phyloP scores from a whole-genome alignment of 148 eudicot species.

The Nepenthes mirabilis region DNA sequence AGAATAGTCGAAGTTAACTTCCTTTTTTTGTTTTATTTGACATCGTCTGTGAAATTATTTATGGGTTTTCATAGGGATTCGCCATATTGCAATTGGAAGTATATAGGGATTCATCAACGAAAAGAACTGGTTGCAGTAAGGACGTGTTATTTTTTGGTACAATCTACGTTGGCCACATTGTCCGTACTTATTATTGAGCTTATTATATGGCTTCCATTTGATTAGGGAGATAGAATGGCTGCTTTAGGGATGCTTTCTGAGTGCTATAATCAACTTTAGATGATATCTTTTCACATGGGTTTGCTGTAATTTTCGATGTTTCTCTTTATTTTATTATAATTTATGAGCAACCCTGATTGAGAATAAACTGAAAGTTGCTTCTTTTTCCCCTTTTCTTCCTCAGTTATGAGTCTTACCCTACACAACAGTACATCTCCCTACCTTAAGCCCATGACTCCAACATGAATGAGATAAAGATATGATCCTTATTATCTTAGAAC shows the following conservation, averaged over 20 bases:
- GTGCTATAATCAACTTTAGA: slow-evolving; percentile 15
- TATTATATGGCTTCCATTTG: slow-evolving; percentile 13
- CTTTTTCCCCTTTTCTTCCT: too few species aligned
- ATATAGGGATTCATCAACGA: neutral
- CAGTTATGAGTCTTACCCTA: too few species aligned
- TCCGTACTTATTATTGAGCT: slow-evolving; percentile 3
- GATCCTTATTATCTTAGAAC: too few species aligned
- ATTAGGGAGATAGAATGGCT: slow-evolving; percentile 6
- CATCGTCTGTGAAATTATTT: too few species aligned
- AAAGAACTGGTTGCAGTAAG: slow-evolving; percentile 1
- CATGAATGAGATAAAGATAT: too few species aligned
- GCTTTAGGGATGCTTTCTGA: slow-evolving; percentile 12
- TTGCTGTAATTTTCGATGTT: slow-evolving; percentile 3
- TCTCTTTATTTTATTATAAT: neutral
- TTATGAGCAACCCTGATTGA: neutral
- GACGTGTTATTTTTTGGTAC: neutral
- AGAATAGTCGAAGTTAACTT: too few species aligned
- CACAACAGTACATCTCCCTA: too few species aligned
- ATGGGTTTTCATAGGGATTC: slow-evolving; percentile 3
- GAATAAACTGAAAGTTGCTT: slow-evolving; percentile 5
- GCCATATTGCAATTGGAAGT: too few species aligned
- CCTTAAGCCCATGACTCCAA: too few species aligned
- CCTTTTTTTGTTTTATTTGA: too few species aligned
- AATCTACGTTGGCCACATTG: slow-evolving; percentile 18
- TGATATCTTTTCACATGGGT: slow-evolving; percentile 19